Conservation (phyloP, 768 basidiomycete species). For the Macrolepiota albuminosa region DNA sequence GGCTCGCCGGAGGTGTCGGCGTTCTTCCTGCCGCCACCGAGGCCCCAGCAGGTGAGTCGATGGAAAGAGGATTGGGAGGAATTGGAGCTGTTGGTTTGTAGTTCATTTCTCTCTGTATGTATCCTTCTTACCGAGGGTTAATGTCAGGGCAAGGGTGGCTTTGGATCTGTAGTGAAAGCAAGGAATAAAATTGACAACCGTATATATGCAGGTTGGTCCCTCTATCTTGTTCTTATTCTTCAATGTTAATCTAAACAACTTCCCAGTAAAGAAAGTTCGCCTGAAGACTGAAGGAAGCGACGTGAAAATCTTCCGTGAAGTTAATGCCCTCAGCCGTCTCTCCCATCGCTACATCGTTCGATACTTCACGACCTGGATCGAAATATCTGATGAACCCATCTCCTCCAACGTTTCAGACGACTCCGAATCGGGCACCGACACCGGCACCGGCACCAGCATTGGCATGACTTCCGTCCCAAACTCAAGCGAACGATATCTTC, state of each 20-base stretch:
- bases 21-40: constrained; percentile 45
- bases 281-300: constrained; percentile 76
- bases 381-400: constrained; percentile 36
- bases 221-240: background rate
- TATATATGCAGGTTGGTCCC: constrained; percentile 68
- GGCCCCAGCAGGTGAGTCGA: constrained; percentile 57
- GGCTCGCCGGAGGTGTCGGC: constrained; percentile 69
- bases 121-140: background rate
- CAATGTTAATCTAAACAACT: background rate
- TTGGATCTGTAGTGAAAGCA: constrained; percentile 94
- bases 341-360: constrained; percentile 89
- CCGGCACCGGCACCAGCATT: constrained; percentile 25
- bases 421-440: constrained; percentile 21
- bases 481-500: constrained; percentile 29
- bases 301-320: constrained; percentile 85
- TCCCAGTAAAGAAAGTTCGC: constrained; percentile 82
- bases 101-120: background rate
- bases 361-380: constrained; percentile 91
- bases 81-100: constrained; percentile 69
- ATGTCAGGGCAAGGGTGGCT: constrained; percentile 77
- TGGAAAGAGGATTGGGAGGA: constrained; percentile 97
- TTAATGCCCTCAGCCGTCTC: constrained; percentile 81
- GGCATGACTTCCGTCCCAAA: constrained; percentile 50
- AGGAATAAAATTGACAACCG: constrained; percentile 82
- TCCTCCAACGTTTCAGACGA: constrained; percentile 53